Evolutionary conservation across 2,329 filamentous ascomycete species (phyloP).

Genomic region (Apiospora malaysiana): DNA sequence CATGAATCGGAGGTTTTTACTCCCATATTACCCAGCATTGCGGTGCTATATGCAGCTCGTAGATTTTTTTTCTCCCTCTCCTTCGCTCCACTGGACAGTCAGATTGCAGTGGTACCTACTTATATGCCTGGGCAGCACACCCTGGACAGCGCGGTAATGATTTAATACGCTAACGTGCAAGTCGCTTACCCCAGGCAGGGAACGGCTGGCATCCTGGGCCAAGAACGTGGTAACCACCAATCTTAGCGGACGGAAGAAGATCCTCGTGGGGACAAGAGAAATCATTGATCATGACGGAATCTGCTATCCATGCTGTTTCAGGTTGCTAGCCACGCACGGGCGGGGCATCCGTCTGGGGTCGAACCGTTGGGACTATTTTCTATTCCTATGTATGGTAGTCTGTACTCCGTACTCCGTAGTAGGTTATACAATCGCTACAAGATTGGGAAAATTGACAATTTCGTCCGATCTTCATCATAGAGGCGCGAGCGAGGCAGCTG

Average conservation of each 20-base stretch:
- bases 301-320: conserved; percentile 35
- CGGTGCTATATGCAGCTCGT: conserved; percentile 14
- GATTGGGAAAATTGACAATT: background rate
- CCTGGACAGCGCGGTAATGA: conserved; percentile 5
- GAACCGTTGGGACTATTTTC: conserved; percentile 1
- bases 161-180: conserved; percentile 6
- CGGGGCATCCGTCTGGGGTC: conserved; percentile 18
- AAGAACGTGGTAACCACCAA: conserved; percentile 3
- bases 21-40: conserved; percentile 6
- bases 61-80: conserved; percentile 1
- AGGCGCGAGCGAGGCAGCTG: background rate
- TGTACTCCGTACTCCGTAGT: too few relatives aligned
- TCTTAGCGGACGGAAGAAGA: conserved; percentile 14
- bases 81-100: background rate
- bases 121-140: background rate
- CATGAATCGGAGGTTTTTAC: conserved; percentile 18
- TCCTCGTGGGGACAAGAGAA: conserved; percentile 22
- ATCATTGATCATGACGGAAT: conserved; percentile 17
- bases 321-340: conserved; percentile 24
- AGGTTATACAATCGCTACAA: background rate
- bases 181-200: conserved; percentile 10
- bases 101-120: background rate
- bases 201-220: background rate
- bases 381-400: too few relatives aligned
- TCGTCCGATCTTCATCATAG: background rate